phyloP scores from a whole-genome alignment of 2,329 filamentous ascomycete genomes.

The Cordyceps cateniannulata region DNA sequence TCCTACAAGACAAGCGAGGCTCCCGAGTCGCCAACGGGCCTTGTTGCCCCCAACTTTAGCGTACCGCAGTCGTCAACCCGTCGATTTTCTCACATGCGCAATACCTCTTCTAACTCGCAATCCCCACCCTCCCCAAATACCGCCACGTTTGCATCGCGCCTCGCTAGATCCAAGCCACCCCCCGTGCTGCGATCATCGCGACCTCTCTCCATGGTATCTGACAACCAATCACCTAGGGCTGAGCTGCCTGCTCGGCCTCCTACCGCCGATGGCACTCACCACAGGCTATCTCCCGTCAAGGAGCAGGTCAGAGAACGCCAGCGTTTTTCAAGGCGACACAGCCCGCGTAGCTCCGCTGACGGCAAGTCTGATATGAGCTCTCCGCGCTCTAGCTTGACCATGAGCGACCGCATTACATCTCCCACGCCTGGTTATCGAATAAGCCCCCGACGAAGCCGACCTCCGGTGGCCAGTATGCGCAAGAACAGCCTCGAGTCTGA shows the following conservation, averaged over 20 bases:
- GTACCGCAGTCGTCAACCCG: slow-evolving; percentile 40
- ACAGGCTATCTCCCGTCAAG: slow-evolving; percentile 9
- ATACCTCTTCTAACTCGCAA: slow-evolving; percentile 17
- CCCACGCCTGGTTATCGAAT: not conserved
- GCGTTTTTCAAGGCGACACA: not conserved
- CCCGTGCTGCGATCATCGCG: slow-evolving; percentile 42
- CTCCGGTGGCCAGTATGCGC: not conserved
- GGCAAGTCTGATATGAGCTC: not conserved
- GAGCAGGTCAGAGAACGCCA: slow-evolving; percentile 3
- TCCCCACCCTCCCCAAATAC: slow-evolving; percentile 15
- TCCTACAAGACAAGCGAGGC: not conserved
- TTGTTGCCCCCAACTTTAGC: slow-evolving; percentile 46
- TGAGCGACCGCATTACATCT: not conserved
- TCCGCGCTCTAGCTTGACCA: not conserved
- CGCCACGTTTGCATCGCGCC: slow-evolving; percentile 16
- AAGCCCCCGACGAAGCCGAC: slow-evolving; percentile 6
- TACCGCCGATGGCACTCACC: slow-evolving; percentile 18
- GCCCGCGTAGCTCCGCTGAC: not conserved
- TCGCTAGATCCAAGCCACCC: slow-evolving; percentile 34
- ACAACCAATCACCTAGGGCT: slow-evolving; percentile 41
- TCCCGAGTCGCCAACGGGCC: slow-evolving; percentile 13
- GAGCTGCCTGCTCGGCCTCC: slow-evolving; percentile 24
- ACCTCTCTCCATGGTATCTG: slow-evolving; percentile 48
- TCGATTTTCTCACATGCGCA: slow-evolving; percentile 37
- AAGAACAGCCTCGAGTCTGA: not conserved